These are phyloP conservation scores for Talaromyces marneffei DNA, from an alignment of 2,329 filamentous ascomycete genomes.

Conservation along the genomic window DNA sequence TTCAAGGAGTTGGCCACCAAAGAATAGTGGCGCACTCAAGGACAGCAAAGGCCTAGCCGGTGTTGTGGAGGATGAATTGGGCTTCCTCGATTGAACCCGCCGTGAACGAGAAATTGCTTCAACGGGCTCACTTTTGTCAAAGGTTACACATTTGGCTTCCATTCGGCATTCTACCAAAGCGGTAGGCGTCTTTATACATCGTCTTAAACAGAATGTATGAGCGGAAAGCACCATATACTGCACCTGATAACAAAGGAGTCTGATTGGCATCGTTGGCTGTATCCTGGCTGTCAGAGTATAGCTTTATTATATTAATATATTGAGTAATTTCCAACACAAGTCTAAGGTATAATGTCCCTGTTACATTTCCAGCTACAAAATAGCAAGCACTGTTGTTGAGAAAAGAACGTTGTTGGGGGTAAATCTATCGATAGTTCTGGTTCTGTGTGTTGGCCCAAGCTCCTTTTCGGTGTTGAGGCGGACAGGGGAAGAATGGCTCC, in stretches of 20 bases:
- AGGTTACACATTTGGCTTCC: background rate
- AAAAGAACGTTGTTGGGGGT: background rate
- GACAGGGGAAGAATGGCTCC: constrained; percentile 14
- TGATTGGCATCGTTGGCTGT: background rate
- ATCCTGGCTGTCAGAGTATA: background rate
- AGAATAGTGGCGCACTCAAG: constrained; percentile 40
- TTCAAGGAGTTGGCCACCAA: constrained; percentile 47
- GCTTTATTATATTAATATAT: background rate
- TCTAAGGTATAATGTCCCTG: background rate
- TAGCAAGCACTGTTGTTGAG: background rate
- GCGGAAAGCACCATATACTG: background rate
- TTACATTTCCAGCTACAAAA: background rate
- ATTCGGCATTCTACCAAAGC: background rate
- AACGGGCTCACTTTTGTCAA: background rate
- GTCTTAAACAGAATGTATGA: background rate
- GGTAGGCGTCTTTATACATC: background rate
- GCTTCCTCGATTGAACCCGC: constrained; percentile 44
- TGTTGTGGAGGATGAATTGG: constrained; percentile 55
- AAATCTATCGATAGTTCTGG: background rate
- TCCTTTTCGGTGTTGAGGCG: constrained; percentile 24
- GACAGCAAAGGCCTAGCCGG: constrained; percentile 42
- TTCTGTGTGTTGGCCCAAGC: constrained; percentile 30
- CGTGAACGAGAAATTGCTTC: background rate
- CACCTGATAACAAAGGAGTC: background rate
- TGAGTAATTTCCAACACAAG: background rate